Percentiles rank a stretch among this genome's conserved stretches.
Conservation (phyloP, 2,329 filamentous ascomycete genomes). For the Orbilia blumenaviensis region DNA sequence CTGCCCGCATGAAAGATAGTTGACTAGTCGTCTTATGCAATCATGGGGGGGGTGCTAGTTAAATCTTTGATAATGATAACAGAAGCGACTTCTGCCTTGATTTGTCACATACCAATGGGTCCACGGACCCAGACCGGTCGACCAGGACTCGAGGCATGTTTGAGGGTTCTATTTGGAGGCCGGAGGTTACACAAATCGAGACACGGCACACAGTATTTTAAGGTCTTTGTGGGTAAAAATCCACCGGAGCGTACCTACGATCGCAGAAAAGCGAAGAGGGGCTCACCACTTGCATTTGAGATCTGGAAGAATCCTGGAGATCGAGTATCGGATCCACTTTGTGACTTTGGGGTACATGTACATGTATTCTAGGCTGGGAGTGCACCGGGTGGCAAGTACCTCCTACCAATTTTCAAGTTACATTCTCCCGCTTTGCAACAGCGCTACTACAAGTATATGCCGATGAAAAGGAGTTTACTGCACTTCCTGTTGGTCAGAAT, state of each 20-base stretch:
- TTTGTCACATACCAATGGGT: slow-evolving; percentile 15
- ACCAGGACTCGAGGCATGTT: no score
- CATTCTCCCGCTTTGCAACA: background rate
- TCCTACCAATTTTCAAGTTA: background rate
- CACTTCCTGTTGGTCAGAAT: slow-evolving; percentile 41
- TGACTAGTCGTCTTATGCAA: background rate
- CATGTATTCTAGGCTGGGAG: background rate
- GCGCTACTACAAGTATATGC: background rate
- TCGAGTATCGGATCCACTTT: slow-evolving; percentile 20
- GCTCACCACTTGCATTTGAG: background rate
- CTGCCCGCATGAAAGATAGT: no score
- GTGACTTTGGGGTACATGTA: background rate
- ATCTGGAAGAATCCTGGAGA: slow-evolving; percentile 24
- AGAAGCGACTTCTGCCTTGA: background rate
- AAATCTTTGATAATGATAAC: background rate
- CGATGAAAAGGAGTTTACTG: slow-evolving; percentile 6
- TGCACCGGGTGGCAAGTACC: background rate
- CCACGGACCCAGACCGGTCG: background rate
- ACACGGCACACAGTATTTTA: slow-evolving; percentile 26
- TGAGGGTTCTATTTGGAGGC: background rate
- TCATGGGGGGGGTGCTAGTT: background rate
- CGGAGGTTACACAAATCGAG: slow-evolving; percentile 26
- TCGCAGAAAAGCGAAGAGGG: background rate
- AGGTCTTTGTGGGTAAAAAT: background rate
- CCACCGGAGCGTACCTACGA: background rate